Evolutionary conservation across 805 yeast species (phyloP).

Genomic region (Cyberlindnera samutprakarnensis): DNA sequence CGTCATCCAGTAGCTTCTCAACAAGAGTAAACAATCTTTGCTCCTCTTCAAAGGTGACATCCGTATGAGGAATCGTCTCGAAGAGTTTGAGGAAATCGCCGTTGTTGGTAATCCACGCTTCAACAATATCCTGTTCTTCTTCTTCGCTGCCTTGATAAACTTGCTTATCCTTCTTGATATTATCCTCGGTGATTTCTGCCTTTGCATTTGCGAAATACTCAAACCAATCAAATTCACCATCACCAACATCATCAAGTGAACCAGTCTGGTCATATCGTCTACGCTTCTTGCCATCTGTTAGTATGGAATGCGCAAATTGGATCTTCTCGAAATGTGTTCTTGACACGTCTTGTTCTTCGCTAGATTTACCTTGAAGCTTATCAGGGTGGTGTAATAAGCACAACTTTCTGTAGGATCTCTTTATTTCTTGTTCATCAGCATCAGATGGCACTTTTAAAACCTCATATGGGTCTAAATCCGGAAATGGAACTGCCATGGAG

Average conservation of each 20-base stretch:
- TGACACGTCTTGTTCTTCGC: constrained; percentile 27
- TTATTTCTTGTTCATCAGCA: constrained; percentile 47
- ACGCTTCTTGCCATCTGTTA: constrained; percentile 51
- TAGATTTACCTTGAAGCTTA: constrained; percentile 36
- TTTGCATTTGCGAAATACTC: constrained; percentile 44
- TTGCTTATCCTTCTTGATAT: constrained; percentile 60
- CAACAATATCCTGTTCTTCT: constrained; percentile 55
- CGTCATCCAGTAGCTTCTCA: constrained; percentile 32
- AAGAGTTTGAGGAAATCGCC: constrained; percentile 69
- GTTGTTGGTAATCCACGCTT: constrained; percentile 45
- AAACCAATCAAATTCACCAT: constrained; percentile 45
- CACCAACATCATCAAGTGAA: constrained; percentile 34
- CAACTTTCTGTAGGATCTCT: constrained; percentile 56
- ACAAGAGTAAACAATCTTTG: constrained; percentile 49
- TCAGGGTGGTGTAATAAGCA: constrained; percentile 71
- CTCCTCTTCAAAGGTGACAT: constrained; percentile 52
- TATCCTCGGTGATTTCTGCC: constrained; percentile 47
- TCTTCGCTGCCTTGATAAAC: constrained; percentile 57
- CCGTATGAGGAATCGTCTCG: constrained; percentile 74
- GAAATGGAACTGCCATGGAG: constrained; percentile 30
- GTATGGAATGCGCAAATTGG: constrained; percentile 66
- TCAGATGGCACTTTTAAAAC: constrained; percentile 34
- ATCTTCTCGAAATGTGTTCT: constrained; percentile 51
- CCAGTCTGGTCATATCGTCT: constrained; percentile 67
- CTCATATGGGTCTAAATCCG: constrained; percentile 57